Conservation (phyloP, 1,284 basidiomycete genomes). For the Ceratobasidium theobromae region DNA sequence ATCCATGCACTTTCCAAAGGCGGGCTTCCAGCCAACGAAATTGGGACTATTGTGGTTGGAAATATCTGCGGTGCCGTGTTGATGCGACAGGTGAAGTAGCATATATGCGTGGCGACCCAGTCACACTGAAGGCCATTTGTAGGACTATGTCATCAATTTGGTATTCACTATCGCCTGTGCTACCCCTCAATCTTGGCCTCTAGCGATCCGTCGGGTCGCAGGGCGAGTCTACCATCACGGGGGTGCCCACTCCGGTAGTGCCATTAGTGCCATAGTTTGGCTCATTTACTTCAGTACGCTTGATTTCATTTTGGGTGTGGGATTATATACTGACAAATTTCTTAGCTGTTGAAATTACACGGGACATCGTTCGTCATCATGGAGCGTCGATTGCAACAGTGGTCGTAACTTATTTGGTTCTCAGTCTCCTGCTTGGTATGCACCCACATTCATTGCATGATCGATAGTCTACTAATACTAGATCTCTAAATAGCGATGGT, state of each 20-base stretch:
- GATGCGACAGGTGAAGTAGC: constrained; percentile 53
- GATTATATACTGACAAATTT: not conserved
- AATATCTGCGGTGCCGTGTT: constrained; percentile 58
- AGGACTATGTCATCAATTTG: constrained; percentile 24
- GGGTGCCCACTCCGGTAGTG: constrained; percentile 57
- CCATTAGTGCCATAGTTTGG: constrained; percentile 57
- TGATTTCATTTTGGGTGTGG: not conserved
- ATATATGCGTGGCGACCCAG: constrained; percentile 15
- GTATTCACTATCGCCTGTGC: constrained; percentile 7
- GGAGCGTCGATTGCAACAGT: constrained; percentile 56
- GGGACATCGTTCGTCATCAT: constrained; percentile 49
- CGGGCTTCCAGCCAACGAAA: constrained; percentile 48
- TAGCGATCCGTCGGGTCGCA: constrained; percentile 19
- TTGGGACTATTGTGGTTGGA: constrained; percentile 53
- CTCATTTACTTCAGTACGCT: constrained; percentile 42
- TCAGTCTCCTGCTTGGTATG: constrained; percentile 53
- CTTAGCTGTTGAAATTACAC: constrained; percentile 57
- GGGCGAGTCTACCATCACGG: constrained; percentile 36
- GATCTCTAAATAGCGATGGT: constrained; percentile 11
- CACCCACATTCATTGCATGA: constrained; percentile 53
- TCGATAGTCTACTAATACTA: constrained; percentile 51
- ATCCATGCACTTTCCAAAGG: constrained; percentile 50
- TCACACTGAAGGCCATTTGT: constrained; percentile 4
- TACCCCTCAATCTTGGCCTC: constrained; percentile 6
- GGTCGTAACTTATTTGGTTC: constrained; percentile 55